These are phyloP conservation scores for Saturnispora serradocipensis DNA, from an alignment of 805 yeast genomes.

Conservation along the genomic window DNA sequence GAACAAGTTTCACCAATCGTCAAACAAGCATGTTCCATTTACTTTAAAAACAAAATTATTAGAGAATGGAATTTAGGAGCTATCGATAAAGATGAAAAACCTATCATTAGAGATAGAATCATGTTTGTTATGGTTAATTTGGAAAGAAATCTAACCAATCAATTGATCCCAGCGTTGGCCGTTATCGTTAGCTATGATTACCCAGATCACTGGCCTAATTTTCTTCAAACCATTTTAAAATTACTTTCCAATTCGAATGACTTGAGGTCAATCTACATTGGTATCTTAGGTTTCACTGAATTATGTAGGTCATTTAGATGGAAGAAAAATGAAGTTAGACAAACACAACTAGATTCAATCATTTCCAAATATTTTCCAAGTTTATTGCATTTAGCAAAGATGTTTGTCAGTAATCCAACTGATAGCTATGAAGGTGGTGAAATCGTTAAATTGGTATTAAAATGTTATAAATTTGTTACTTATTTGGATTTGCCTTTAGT, in stretches of 20 bases:
- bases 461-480: conserved; percentile 74
- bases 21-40: conserved; percentile 75
- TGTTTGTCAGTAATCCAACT: conserved; percentile 32
- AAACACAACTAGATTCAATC: conserved; percentile 45
- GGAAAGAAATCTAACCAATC: conserved; percentile 36
- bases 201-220: conserved; percentile 43
- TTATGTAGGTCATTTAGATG: conserved; percentile 70
- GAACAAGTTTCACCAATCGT: conserved; percentile 45
- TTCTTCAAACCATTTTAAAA: conserved; percentile 39
- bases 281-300: conserved; percentile 67
- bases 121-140: conserved; percentile 49
- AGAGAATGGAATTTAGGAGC: conserved; percentile 48
- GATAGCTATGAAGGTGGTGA: conserved; percentile 42
- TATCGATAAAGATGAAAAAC: conserved; percentile 66
- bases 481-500: conserved; percentile 68
- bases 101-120: conserved; percentile 59
- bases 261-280: conserved; percentile 43
- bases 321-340: conserved; percentile 51
- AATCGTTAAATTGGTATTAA: conserved; percentile 65
- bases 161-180: conserved; percentile 44
- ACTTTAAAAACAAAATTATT: conserved; percentile 67
- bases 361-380: conserved; percentile 59
- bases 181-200: conserved; percentile 38
- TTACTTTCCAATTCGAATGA: conserved; percentile 39
- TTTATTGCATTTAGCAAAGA: conserved; percentile 56